Percentiles rank a stretch among this genome's conserved stretches.
Evolutionary conservation across 495 filamentous ascomycete genomes (phyloP).

Genomic region (Penicillium cosmopolitanum): DNA sequence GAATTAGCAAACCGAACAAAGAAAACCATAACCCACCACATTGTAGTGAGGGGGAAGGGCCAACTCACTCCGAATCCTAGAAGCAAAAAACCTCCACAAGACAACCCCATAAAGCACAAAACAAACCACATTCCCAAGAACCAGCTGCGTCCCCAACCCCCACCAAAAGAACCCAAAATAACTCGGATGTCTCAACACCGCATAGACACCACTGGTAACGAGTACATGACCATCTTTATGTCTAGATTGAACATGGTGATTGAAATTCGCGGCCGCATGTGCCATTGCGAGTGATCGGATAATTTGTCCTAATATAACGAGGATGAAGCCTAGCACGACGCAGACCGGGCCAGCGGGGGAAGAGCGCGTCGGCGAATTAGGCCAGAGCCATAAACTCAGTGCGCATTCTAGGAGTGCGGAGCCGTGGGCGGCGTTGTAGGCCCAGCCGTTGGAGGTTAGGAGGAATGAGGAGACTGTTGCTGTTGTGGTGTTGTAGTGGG

Average conservation of each 20-base stretch:
- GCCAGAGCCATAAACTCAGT: slow-evolving; percentile 60
- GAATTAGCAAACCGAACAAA: slow-evolving; percentile 8
- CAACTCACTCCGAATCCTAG: slow-evolving; percentile 66
- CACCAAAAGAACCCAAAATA: slow-evolving; percentile 99
- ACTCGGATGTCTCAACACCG: slow-evolving; percentile 74
- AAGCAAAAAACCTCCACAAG: slow-evolving; percentile 82
- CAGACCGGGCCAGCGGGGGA: slow-evolving; percentile 20
- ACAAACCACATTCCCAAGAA: slow-evolving; percentile 83
- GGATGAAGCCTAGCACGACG: slow-evolving; percentile 50
- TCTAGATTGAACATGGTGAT: slow-evolving; percentile 76
- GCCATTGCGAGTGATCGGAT: slow-evolving; percentile 80
- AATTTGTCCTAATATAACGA: slow-evolving; percentile 73
- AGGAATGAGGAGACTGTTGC: slow-evolving; percentile 78
- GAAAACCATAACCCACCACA: background rate
- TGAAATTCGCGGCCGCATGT: slow-evolving; percentile 89
- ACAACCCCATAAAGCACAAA: slow-evolving; percentile 72
- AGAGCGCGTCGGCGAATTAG: slow-evolving; percentile 26
- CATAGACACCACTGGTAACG: slow-evolving; percentile 74
- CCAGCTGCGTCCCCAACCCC: slow-evolving; percentile 90
- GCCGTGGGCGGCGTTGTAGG: slow-evolving; percentile 81
- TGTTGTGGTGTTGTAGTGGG: slow-evolving; percentile 74
- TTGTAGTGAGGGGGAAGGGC: slow-evolving; percentile 1
- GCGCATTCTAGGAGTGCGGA: slow-evolving; percentile 73
- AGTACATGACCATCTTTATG: slow-evolving; percentile 71
- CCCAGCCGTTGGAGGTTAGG: slow-evolving; percentile 80